These are phyloP conservation scores for Neurospora pannonica DNA, from an alignment of 495 filamentous ascomycete genomes.

Conservation along the genomic window DNA sequence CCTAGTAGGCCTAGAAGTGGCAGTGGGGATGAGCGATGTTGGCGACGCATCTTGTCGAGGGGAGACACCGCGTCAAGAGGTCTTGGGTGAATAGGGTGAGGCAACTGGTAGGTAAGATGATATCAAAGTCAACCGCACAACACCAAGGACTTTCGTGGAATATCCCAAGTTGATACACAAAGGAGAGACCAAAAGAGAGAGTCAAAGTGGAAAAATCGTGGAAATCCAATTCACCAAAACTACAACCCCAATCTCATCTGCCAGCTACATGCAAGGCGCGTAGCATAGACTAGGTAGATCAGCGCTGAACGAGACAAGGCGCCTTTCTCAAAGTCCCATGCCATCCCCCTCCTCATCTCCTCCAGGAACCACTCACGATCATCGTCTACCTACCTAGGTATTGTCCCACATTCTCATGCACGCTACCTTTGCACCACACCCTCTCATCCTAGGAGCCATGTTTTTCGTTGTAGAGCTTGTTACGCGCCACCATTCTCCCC, in stretches of 20 bases:
- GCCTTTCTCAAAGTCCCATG: background rate
- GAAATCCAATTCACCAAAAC: background rate
- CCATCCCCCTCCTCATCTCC: background rate
- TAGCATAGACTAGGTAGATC: too few relatives aligned
- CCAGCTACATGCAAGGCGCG: background rate
- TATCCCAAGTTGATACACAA: background rate
- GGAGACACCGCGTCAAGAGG: background rate
- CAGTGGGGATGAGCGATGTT: background rate
- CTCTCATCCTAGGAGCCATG: too few relatives aligned
- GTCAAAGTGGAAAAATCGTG: background rate
- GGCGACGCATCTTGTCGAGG: slow-evolving; percentile 8
- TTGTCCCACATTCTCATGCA: background rate
- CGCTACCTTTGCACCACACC: background rate
- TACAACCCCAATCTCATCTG: background rate
- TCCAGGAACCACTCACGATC: background rate
- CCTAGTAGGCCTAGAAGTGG: slow-evolving; percentile 5
- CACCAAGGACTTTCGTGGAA: background rate
- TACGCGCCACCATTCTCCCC: too few relatives aligned
- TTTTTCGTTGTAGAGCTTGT: too few relatives aligned
- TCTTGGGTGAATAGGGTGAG: background rate
- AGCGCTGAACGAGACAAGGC: background rate
- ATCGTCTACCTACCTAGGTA: background rate
- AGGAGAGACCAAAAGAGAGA: background rate
- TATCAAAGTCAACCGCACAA: background rate
- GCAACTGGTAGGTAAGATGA: background rate